These are phyloP conservation scores for Kwoniella dendrophila DNA, from an alignment of 768 basidiomycete species.

Conservation along the genomic window DNA sequence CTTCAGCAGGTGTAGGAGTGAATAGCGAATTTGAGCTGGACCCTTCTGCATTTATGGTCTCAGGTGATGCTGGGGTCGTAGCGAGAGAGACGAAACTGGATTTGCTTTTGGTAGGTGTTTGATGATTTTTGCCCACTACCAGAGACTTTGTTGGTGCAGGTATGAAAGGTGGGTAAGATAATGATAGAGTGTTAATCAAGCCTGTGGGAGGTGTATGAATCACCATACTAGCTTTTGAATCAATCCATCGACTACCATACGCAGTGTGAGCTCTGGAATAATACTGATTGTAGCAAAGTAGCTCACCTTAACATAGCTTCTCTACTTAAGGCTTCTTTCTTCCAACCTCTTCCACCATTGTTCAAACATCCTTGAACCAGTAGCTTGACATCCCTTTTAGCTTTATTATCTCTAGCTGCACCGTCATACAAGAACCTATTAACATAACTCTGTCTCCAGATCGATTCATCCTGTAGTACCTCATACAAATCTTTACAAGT, in stretches of 20 bases:
- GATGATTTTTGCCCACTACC: constrained; percentile 33
- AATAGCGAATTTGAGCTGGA: constrained; percentile 8
- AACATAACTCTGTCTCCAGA: constrained; percentile 50
- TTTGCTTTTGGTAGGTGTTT: constrained; percentile 25
- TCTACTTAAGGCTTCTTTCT: constrained; percentile 42
- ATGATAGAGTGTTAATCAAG: constrained; percentile 41
- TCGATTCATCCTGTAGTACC: constrained; percentile 39
- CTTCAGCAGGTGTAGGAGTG: neutral
- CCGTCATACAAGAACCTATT: constrained; percentile 40
- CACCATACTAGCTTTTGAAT: constrained; percentile 34
- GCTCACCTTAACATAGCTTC: constrained; percentile 52
- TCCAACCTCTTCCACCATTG: constrained; percentile 43
- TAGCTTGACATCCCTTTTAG: constrained; percentile 25
- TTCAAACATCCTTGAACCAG: constrained; percentile 37
- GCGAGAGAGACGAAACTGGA: constrained; percentile 2
- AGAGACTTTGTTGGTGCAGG: constrained; percentile 17
- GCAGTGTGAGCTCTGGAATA: neutral
- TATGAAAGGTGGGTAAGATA: constrained; percentile 46
- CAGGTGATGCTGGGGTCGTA: constrained; percentile 1
- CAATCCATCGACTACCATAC: constrained; percentile 39
- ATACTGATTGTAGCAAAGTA: neutral
- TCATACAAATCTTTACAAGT: constrained; percentile 37
- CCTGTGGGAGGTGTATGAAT: constrained; percentile 42
- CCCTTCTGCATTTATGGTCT: neutral
- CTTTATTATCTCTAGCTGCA: constrained; percentile 14